Evolutionary conservation across 2,329 filamentous ascomycete species (phyloP), one percentile per base, ranked within the genome.

Genomic region (Ilyonectria mors-panacis): DNA sequence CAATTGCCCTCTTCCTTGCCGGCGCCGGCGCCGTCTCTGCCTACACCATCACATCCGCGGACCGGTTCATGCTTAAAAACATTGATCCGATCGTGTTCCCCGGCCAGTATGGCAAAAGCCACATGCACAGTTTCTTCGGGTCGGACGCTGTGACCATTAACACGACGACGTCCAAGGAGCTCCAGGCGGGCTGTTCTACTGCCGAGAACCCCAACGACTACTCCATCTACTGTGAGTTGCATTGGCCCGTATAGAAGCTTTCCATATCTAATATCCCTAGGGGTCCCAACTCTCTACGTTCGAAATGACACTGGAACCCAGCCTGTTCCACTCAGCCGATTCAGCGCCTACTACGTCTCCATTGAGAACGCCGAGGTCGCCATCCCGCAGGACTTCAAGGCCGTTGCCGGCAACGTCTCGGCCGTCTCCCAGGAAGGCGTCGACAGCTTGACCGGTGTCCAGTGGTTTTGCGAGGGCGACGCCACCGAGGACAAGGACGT

Each of bases 161-260:
- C 65, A 77, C 78, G 15, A 76, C 71, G 26, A 76, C 76, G 5
- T 73, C 66, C n/a, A 68, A 67, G 2, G 75, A 69, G 60, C 77
- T 86, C 0, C 82, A 84, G 44, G 70, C 73, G 2, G 84, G 84
- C 6, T 86, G 84, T 77, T 81, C 83, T 4, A 81, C 78, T 4
- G 81, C 78, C 15, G 75, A 84, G 66, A 85, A 85, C 74, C 81
- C 82, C n/a, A 85, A 86, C 60, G 84, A 86, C 61, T 74, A 84
- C 1, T 84, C 81, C 0, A 74, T 80, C 1, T 85, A 86, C 77
- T 86, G 81, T 56, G 17, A 44, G 54, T 56, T 23, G 10, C 12
- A 2, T 19, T n/a, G 28, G n/a, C 1, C 10, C 2, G 2, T 8
- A 3, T 28, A 3, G 6, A n/a, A n/a, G 2, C 3, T 17, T 8